Evolutionary conservation across 208 protist genomes (phyloP), one percentile per base, ranked within the genome.

Genomic region (Wallacemonas sp.): DNA sequence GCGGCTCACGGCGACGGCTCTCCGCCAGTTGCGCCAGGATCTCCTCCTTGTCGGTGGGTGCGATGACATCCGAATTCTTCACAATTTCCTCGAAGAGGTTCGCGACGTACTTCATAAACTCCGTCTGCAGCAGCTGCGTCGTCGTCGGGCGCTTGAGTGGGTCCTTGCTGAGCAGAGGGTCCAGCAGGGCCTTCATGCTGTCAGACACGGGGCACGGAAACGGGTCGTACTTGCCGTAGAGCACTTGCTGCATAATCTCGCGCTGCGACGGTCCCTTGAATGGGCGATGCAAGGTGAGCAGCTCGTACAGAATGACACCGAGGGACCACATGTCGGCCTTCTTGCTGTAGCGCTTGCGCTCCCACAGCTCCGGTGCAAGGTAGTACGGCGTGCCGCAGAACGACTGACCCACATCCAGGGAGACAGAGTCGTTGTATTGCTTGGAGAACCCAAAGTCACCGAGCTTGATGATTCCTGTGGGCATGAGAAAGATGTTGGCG

Each of bases 291-390:
- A 93, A 67, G 2, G 87, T 90, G 6, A 94, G 71, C 33, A 96
- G 63, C 62, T 96, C 92, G 67, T 95, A 96, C 23, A 96, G 74
- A 48, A 95, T 84, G 30, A 91, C 85, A 12, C 92, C 92, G 34
- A 98, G 78, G 4, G 90, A 85, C 93, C 94, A 98, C 80, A 98
- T 93, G 70, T 98, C 96, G 8, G 80, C 76, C 78, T 98, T 98
- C 65, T 96, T 89, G 76, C 94, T 97, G 81, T 98, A 98, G 27
- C 83, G 80, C 68, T 95, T 92, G 65, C 91, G 68, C 60, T 95
- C 74, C 81, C 90, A 97, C 24, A 98, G 68, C 72, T 98, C 94
- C 2, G 96, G 96, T 8, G 90, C 86, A n/a, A 98, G 78, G 74
- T 97, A 98, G 72, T 97, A 96, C 1, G 95, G 92, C n/a, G 89